Base-by-base conservation (phyloP, 2,329 filamentous ascomycete species). In the Botryotinia narcissicola region DNA sequence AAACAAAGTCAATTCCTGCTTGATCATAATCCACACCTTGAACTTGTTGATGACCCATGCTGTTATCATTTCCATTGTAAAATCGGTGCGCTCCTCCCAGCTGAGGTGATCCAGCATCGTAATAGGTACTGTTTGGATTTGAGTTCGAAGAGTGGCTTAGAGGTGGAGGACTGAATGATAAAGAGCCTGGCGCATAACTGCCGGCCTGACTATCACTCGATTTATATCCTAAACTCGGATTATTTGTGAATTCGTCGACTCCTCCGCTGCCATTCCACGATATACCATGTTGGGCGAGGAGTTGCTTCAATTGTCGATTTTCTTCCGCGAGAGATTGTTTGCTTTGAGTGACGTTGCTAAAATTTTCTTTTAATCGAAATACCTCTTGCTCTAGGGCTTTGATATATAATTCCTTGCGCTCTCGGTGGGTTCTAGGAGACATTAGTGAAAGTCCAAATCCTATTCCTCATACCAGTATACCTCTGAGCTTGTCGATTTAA, bases 331-430 rank as follows among this genome's bases (percentile, higher is more conserved):
- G 85, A 70, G 88, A 87, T 71, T 95, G 90, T 80, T 94, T 93
- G 81, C 97, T 93, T 77, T 92, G 90, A 10, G 90, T 88, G 29
- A 91, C 88, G 69, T 88, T 90, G 79, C 90, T 90, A 80, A 91
- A 95, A n/a, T 92, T 87, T 81, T 98, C 94, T 81, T 97, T 96
- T 61, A 98, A 86, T 67, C 94, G 91, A 32, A 97, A 86, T 8
- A 98, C 92, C 83, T 98, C 94, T 80, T 95, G 91, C 83, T 99
- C 96, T 25, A 98, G 88, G 18, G 93, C 90, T 82, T 97, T 97
- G 85, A 98, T 97, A 82, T 98, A 98, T 79, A 94, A 88, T 83
- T 98, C 96, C 82, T 98, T 98, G 77, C 96, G 90, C 84, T 98
- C 96, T 73, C 96, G 94, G 83, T 99, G 96, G 29, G 96, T 98